phyloP scores from a whole-genome alignment of 73 alveolate genomes.

The Paramecium octaurelia region DNA sequence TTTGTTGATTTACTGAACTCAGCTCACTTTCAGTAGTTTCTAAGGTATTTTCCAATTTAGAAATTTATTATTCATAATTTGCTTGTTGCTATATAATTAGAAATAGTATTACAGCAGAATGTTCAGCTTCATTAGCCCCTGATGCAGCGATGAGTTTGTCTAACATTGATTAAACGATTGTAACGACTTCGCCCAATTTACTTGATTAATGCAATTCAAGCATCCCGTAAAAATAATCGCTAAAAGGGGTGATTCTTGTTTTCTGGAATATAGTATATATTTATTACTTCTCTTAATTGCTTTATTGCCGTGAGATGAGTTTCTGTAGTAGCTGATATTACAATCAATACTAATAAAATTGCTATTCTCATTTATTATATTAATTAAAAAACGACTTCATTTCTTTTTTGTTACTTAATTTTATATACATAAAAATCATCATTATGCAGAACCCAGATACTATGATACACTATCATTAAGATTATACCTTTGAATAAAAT shows the following conservation, averaged over 20 bases:
- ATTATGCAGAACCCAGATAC: neutral
- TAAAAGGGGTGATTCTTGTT: slow-evolving; percentile 9
- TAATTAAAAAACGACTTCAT: slow-evolving; percentile 18
- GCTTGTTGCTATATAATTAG: slow-evolving; percentile 6
- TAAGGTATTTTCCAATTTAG: neutral
- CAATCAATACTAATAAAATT: neutral
- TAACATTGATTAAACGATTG: neutral
- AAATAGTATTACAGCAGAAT: neutral
- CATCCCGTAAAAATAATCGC: slow-evolving; percentile 38
- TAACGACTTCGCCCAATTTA: slow-evolving; percentile 6
- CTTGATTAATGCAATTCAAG: neutral
- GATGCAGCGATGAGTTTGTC: neutral
- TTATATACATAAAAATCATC: neutral
- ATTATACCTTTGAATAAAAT: no score
- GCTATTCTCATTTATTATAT: neutral
- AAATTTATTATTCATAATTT: neutral
- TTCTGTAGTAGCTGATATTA: neutral
- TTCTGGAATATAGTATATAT: neutral
- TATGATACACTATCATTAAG: no score
- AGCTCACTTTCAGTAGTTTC: slow-evolving; percentile 2
- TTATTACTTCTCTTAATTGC: slow-evolving; percentile 1
- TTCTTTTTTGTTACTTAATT: neutral
- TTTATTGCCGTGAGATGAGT: neutral
- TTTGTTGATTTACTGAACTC: neutral
- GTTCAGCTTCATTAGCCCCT: slow-evolving; percentile 10